A percentile compares a stretch with the other conserved stretches of the same genome.
Evolutionary conservation across 2,329 filamentous ascomycete genomes (phyloP).

Genomic region (Anisogramma anomala): DNA sequence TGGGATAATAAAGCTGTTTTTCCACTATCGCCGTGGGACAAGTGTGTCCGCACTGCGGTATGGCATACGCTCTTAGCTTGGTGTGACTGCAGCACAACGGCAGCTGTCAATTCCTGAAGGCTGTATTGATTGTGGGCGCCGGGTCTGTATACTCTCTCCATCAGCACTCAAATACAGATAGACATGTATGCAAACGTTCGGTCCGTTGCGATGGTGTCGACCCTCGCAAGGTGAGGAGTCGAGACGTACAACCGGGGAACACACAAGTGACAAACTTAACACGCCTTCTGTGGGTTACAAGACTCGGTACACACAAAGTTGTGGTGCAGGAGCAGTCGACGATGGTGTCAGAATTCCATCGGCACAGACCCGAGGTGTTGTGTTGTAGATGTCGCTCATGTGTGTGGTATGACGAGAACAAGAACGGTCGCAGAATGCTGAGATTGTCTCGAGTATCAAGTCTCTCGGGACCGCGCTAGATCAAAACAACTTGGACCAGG

Average conservation of each 20-base stretch:
- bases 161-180: slow-evolving; percentile 5
- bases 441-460: not conserved
- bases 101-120: slow-evolving; percentile 4
- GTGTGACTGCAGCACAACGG: not conserved
- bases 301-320: not conserved
- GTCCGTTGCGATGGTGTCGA: not conserved
- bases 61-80: not conserved
- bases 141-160: not conserved
- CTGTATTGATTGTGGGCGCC: too few species aligned
- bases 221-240: not conserved
- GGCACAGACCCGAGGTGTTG: not conserved
- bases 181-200: not conserved
- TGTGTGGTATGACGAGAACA: slow-evolving; percentile 9
- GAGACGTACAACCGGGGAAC: slow-evolving; percentile 4
- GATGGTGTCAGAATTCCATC: not conserved
- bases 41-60: not conserved
- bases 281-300: not conserved
- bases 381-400: not conserved
- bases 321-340: not conserved
- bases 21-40: slow-evolving; percentile 4
- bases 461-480: not conserved
- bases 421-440: slow-evolving; percentile 1
- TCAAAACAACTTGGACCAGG: not conserved
- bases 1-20: not conserved
- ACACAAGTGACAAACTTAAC: not conserved